Conservation (phyloP, 495 filamentous ascomycete genomes). For the Astrothelium macrocarpum region DNA sequence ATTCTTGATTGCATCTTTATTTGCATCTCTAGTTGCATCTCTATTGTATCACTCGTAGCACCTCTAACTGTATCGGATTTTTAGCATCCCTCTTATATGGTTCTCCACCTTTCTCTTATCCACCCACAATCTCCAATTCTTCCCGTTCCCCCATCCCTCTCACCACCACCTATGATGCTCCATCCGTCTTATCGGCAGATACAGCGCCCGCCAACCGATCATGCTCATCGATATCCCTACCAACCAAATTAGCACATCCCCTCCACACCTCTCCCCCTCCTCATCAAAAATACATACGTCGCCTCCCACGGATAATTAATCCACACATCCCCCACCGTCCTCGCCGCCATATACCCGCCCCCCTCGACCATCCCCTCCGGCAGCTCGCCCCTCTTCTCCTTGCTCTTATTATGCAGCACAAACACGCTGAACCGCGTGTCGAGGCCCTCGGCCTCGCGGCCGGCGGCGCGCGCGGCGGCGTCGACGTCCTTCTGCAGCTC, state of each 20-base stretch:
- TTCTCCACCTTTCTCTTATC: too few species aligned
- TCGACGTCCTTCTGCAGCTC: slow-evolving; percentile 97
- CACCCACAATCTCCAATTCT: too few species aligned
- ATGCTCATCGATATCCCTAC: slow-evolving; percentile 84
- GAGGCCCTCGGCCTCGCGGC: slow-evolving; percentile 45
- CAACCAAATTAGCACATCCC: background rate
- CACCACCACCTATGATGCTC: background rate
- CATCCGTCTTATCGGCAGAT: background rate
- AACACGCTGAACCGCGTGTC: slow-evolving; percentile 88
- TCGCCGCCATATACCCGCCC: slow-evolving; percentile 71
- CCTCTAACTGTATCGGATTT: too few species aligned
- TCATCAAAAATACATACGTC: slow-evolving; percentile 54
- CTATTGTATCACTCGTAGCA: too few species aligned
- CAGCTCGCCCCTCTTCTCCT: slow-evolving; percentile 80
- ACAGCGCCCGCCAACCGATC: slow-evolving; percentile 51
- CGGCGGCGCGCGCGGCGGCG: slow-evolving; percentile 60
- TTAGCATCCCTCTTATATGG: too few species aligned
- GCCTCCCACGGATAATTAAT: slow-evolving; percentile 99
- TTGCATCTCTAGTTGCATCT: too few species aligned
- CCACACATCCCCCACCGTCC: slow-evolving; percentile 87
- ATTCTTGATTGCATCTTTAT: too few species aligned
- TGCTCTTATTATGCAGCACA: slow-evolving; percentile 88
- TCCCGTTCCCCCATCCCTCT: too few species aligned
- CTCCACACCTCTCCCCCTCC: background rate
- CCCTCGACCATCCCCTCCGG: slow-evolving; percentile 70